These are phyloP conservation scores for Colletotrichum graminicola DNA, from an alignment of 2,329 filamentous ascomycete genomes.

Conservation along the genomic window DNA sequence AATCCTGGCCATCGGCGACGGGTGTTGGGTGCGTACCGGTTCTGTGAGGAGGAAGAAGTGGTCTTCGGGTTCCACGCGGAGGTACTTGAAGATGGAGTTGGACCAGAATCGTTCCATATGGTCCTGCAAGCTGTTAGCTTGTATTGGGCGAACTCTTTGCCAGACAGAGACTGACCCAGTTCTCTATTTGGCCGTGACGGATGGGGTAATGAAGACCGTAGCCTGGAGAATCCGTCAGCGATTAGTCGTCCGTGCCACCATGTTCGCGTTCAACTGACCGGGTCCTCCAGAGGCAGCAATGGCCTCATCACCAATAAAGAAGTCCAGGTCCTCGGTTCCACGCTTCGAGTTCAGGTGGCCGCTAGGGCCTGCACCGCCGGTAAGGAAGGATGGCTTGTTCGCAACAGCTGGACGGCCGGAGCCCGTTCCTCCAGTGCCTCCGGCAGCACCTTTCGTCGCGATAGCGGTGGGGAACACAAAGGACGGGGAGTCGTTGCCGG, in stretches of 20 bases:
- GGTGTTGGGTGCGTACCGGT: conserved; percentile 71
- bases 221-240: conserved; percentile 62
- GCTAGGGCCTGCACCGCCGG: conserved; percentile 85
- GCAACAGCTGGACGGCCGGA: conserved; percentile 90
- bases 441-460: conserved; percentile 86
- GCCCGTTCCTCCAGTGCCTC: conserved; percentile 79
- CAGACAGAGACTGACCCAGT: conserved; percentile 78
- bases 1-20: not conserved
- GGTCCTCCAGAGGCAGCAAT: conserved; percentile 85
- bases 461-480: conserved; percentile 99
- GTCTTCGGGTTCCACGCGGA: conserved; percentile 97
- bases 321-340: conserved; percentile 97
- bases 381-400: conserved; percentile 96
- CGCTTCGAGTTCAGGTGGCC: conserved; percentile 91
- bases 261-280: conserved; percentile 62
- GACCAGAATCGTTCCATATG: conserved; percentile 99
- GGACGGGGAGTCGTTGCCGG: conserved; percentile 98
- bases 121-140: conserved; percentile 70
- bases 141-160: not conserved
- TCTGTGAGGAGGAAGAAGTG: conserved; percentile 99
- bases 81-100: conserved; percentile 99
- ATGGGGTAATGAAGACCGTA: conserved; percentile 99
- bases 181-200: conserved; percentile 97
- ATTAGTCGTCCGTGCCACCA: not conserved
- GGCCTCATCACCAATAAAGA: conserved; percentile 98